phyloP scores from a whole-genome alignment of 768 basidiomycete genomes.

The Hysterangium stoloniferum region DNA sequence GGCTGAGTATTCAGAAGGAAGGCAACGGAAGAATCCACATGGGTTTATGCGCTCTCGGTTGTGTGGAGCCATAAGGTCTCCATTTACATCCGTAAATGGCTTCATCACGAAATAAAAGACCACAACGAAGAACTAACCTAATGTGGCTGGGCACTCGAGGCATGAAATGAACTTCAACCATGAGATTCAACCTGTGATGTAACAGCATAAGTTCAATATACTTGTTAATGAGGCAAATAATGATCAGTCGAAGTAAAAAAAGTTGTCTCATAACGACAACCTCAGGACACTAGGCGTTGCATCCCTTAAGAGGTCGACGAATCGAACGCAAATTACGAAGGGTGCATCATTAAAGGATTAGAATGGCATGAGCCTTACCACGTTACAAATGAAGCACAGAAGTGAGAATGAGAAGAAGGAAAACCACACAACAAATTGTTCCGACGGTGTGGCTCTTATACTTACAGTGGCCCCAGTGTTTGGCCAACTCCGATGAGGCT shows the following conservation, averaged over 20 bases:
- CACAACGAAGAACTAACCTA: background rate
- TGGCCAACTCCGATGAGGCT: no score
- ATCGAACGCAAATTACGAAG: constrained; percentile 14
- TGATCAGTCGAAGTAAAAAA: constrained; percentile 9
- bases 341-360: constrained; percentile 1
- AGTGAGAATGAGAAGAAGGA: no score
- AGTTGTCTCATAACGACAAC: constrained; percentile 9
- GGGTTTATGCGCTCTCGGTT: constrained; percentile 12
- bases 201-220: background rate
- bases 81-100: constrained; percentile 13
- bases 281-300: constrained; percentile 13
- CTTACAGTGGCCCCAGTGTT: no score
- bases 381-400: no score
- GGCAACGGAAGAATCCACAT: constrained; percentile 14
- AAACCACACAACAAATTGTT: no score
- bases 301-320: constrained; percentile 8
- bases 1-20: constrained; percentile 14
- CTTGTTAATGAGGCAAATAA: background rate
- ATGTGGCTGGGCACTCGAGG: background rate
- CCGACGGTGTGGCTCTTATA: no score
- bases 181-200: background rate
- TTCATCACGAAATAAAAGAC: constrained; percentile 1
- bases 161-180: background rate
- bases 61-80: background rate
- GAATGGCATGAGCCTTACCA: no score